Evolutionary conservation across 495 filamentous ascomycete genomes (phyloP).

Genomic region (Glonium stellatum): DNA sequence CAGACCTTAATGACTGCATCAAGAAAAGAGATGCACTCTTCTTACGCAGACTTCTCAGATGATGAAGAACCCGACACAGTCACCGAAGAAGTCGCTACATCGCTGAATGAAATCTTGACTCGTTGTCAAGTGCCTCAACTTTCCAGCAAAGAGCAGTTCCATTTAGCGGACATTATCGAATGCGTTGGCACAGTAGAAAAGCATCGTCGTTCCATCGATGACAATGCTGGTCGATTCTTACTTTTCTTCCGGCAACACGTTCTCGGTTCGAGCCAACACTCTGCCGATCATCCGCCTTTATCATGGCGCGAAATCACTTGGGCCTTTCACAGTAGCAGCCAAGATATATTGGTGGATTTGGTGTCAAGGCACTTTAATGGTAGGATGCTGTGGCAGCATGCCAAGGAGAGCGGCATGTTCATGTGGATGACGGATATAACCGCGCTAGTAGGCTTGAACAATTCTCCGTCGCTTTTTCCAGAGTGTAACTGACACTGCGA

Average conservation of each 20-base stretch:
- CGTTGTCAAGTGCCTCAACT: slow-evolving; percentile 71
- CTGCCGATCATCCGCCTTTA: slow-evolving; percentile 45
- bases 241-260: slow-evolving; percentile 83
- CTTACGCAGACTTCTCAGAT: slow-evolving; percentile 48
- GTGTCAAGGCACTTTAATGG: slow-evolving; percentile 74
- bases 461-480: not conserved
- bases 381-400: slow-evolving; percentile 74
- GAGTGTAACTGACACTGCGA: not conserved
- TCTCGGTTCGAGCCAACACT: slow-evolving; percentile 52
- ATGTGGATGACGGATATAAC: slow-evolving; percentile 82
- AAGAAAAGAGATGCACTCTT: slow-evolving; percentile 48
- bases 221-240: slow-evolving; percentile 84
- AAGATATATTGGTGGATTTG: slow-evolving; percentile 87
- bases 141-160: slow-evolving; percentile 82
- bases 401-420: slow-evolving; percentile 81
- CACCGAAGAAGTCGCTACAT: slow-evolving; percentile 62
- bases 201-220: slow-evolving; percentile 85
- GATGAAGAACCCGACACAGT: slow-evolving; percentile 47
- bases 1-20: slow-evolving; percentile 34
- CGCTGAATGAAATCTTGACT: slow-evolving; percentile 72
- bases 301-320: slow-evolving; percentile 92
- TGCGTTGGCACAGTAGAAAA: slow-evolving; percentile 82
- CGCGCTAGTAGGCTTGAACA: slow-evolving; percentile 57
- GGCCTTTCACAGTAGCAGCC: slow-evolving; percentile 86
- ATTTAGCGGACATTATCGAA: slow-evolving; percentile 79